These are phyloP conservation scores for Mortierella antarctica DNA, from an alignment of 192 early-diverging fungal genomes.

Conservation along the genomic window DNA sequence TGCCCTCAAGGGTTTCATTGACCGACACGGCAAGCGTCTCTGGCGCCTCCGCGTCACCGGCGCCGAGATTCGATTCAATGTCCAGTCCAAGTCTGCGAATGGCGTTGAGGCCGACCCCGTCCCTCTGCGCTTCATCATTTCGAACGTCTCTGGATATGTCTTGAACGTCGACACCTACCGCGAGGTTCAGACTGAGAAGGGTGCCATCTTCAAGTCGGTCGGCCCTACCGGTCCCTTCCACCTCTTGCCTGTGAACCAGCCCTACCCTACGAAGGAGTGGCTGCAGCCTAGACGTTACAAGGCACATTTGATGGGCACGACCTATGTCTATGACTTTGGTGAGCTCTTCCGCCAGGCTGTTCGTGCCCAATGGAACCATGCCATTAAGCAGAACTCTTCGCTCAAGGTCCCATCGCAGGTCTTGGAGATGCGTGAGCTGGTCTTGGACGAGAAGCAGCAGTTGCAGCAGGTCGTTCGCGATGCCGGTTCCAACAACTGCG, in stretches of 20 bases:
- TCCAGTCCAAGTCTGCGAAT: slow-evolving; percentile 71
- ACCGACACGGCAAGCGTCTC: slow-evolving; percentile 94
- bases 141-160: slow-evolving; percentile 92
- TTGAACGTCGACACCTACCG: slow-evolving; percentile 93
- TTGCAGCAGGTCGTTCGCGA: slow-evolving; percentile 82
- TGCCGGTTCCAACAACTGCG: slow-evolving; percentile 90
- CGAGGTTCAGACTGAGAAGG: slow-evolving; percentile 85
- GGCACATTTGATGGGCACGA: slow-evolving; percentile 98
- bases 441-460: slow-evolving; percentile 82
- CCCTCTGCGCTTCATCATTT: slow-evolving; percentile 91
- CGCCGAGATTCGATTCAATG: slow-evolving; percentile 97
- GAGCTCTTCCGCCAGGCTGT: slow-evolving; percentile 94
- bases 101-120: slow-evolving; percentile 59
- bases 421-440: slow-evolving; percentile 86
- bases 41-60: slow-evolving; percentile 94
- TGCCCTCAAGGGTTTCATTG: slow-evolving; percentile 88
- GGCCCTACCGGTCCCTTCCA: slow-evolving; percentile 84
- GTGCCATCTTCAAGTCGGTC: slow-evolving; percentile 89
- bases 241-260: slow-evolving; percentile 80
- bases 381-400: slow-evolving; percentile 51
- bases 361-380: slow-evolving; percentile 82
- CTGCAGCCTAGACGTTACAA: slow-evolving; percentile 97
- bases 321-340: slow-evolving; percentile 99
- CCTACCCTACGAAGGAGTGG: slow-evolving; percentile 94
- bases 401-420: slow-evolving; percentile 70